Conservation (phyloP, 169 alveolate genomes). For the Cardiosporidium cionae region DNA sequence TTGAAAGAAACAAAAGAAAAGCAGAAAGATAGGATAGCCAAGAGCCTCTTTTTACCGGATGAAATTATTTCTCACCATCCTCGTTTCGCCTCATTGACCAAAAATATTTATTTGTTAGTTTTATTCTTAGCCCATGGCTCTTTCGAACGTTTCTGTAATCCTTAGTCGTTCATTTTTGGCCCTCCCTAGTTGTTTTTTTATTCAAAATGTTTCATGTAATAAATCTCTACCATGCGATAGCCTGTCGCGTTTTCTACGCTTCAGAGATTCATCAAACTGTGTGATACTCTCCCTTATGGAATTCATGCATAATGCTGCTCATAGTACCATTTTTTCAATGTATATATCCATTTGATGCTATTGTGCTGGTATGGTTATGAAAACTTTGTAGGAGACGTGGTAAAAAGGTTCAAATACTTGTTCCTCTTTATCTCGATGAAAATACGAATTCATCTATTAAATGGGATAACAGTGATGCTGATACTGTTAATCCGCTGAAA, state of each 20-base stretch:
- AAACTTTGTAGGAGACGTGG: conserved; percentile 12
- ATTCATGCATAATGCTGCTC: neutral
- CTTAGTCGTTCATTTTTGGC: neutral
- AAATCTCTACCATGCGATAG: neutral
- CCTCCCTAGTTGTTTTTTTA: neutral
- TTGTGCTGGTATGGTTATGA: neutral
- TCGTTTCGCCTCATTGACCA: conserved; percentile 22
- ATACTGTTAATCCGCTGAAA: neutral
- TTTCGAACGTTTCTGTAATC: neutral
- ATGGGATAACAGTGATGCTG: neutral
- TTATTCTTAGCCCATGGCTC: neutral
- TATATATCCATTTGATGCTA: neutral
- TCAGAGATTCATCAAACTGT: neutral
- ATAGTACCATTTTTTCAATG: neutral
- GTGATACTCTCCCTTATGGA: neutral
- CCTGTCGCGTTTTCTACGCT: neutral
- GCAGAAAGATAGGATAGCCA: neutral
- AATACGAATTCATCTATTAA: neutral
- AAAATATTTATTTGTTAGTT: conserved; percentile 12
- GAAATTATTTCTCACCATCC: conserved; percentile 15
- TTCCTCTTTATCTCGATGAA: conserved; percentile 15
- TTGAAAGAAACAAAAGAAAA: neutral
- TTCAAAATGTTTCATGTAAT: neutral
- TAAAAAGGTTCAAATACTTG: conserved; percentile 2
- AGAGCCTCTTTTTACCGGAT: conserved; percentile 10